These are phyloP conservation scores for Dimargaris cristalligena DNA, from an alignment of 192 early-diverging fungal species.

Conservation along the genomic window DNA sequence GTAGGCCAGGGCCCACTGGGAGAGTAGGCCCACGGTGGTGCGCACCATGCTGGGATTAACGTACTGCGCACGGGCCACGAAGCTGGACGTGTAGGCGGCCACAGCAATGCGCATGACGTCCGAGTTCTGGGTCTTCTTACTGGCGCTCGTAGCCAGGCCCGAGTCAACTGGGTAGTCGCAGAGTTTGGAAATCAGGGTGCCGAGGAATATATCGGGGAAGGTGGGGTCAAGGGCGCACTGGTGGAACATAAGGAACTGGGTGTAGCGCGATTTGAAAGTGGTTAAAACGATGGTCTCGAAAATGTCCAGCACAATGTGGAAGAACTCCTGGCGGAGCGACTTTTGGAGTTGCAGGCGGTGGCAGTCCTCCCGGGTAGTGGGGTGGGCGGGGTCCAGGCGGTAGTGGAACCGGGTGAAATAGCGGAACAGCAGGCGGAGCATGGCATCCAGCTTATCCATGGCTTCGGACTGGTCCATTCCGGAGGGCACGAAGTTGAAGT, in stretches of 20 bases:
- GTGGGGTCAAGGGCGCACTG: conserved; percentile 41
- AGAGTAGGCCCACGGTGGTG: conserved; percentile 45
- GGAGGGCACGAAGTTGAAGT: conserved; percentile 11
- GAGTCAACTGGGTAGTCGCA: conserved; percentile 15
- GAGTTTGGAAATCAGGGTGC: conserved; percentile 46
- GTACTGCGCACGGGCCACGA: conserved; percentile 73
- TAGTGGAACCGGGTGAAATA: conserved; percentile 28
- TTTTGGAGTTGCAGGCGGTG: conserved; percentile 18
- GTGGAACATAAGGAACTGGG: conserved; percentile 86
- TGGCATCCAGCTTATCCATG: conserved; percentile 53
- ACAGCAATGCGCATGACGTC: conserved; percentile 55
- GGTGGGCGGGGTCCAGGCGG: background rate
- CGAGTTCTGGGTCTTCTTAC: conserved; percentile 22
- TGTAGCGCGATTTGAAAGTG: conserved; percentile 78
- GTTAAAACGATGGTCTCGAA: conserved; percentile 67
- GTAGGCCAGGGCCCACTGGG: conserved; percentile 45
- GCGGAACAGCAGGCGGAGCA: conserved; percentile 46
- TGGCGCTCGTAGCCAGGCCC: background rate
- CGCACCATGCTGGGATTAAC: conserved; percentile 44
- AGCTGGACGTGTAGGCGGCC: conserved; percentile 70
- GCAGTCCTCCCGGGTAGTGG: conserved; percentile 11
- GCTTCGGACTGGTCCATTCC: conserved; percentile 32
- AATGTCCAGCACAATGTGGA: conserved; percentile 42
- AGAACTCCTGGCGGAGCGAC: conserved; percentile 36
- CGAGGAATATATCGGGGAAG: conserved; percentile 63